Evolutionary conservation across 352 stramenopile species (phyloP).

Genomic region (Globisporangium solare): DNA sequence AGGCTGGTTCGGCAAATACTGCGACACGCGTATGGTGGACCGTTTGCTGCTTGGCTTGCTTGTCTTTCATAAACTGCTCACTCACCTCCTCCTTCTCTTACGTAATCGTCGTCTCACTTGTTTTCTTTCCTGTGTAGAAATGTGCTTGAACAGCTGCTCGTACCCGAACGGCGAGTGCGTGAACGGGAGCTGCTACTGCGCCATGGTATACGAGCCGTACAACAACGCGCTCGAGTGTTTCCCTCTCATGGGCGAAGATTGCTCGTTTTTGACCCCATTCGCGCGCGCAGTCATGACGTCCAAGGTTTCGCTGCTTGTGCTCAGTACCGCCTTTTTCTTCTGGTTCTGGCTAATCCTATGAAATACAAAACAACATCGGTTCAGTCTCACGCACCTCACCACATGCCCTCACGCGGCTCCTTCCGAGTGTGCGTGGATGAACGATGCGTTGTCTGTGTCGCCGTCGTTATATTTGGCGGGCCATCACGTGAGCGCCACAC

Average conservation of each 20-base stretch:
- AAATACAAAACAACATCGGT: too few species aligned
- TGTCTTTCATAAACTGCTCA: background rate
- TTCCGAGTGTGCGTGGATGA: background rate
- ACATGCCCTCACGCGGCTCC: too few species aligned
- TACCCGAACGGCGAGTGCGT: conserved; percentile 94
- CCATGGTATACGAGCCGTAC: conserved; percentile 92
- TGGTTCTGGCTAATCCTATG: conserved; percentile 8
- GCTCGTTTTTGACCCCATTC: conserved; percentile 76
- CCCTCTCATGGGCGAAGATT: conserved; percentile 79
- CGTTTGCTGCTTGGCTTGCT: background rate
- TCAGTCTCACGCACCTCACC: too few species aligned
- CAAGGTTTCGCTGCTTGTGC: conserved; percentile 4
- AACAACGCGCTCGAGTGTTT: conserved; percentile 88
- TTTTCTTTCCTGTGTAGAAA: conserved; percentile 22
- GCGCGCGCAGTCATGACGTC: conserved; percentile 19
- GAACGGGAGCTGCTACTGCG: conserved; percentile 88
- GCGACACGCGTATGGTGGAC: conserved; percentile 65
- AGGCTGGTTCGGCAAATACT: conserved; percentile 94
- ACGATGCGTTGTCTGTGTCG: background rate
- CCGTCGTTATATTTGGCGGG: background rate
- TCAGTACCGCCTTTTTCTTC: background rate
- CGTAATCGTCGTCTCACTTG: conserved; percentile 6
- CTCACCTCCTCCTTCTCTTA: too few species aligned
- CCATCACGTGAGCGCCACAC: background rate
- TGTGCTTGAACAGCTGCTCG: conserved; percentile 97